Evolutionary conservation across 805 yeast species (phyloP), one percentile per base, ranked within the genome.

Genomic region (Wickerhamiella shivajii): DNA sequence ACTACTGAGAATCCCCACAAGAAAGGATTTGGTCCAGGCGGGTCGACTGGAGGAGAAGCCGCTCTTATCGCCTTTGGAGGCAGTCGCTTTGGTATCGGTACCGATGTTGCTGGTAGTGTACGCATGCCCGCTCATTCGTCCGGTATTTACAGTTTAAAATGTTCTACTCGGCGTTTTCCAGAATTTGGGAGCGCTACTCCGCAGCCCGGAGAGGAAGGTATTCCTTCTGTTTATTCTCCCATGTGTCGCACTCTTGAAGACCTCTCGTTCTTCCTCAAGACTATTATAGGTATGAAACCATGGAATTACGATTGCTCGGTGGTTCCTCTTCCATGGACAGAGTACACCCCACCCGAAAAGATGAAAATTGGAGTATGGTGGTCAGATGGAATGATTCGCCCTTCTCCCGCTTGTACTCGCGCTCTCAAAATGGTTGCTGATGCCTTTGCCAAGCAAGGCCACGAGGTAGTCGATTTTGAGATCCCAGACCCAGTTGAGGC

Each of bases 81-180:
- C 8, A 55, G 65, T 13, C 53, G 66, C 2, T 46, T 69, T 27
- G 76, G 77, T 14, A 47, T 71, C 29, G 76, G 76, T 11, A 60
- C 66, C 33, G 73, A 68, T 36, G 67, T 67, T 31, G 74, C 72
- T 14, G 75, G 75, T 4, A 64, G 71, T 2, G 68, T 69, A 27
- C 60, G 76, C 18, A 51, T 57, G 18, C 76, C 76, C 2, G 69
- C 74, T 2, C 69, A 66, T 6, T 67, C 65, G 47, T 53, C 60
- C 29, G 74, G 74, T 13, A 49, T 60, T 30, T 67, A 63, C 56
- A 60, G 71, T 18, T 46, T 70, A 27, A 61, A 66, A 40, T 64
- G 69, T 29, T 60, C 73, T n/a, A 55, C 60, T n/a, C 63, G 61
- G 13, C 57, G 76, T 35, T 53, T 69, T 34, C 68, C 75, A 13